phyloP scores from a whole-genome alignment of 805 yeast species.

The Metahyphopichia silvanorum region DNA sequence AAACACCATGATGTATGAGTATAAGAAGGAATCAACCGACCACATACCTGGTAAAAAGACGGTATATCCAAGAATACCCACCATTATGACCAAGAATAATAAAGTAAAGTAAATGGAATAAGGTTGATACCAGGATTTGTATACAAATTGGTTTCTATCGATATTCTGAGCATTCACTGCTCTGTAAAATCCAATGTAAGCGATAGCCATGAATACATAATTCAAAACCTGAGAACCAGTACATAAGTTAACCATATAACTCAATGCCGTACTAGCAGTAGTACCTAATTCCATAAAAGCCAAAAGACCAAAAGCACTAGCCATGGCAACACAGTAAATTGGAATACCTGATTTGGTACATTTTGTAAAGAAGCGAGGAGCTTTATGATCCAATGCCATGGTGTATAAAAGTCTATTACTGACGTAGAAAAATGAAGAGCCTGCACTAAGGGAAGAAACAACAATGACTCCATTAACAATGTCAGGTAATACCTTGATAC shows the following conservation, averaged over 20 bases:
- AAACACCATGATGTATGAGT: slow-evolving; percentile 31
- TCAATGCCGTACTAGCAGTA: slow-evolving; percentile 25
- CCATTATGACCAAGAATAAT: slow-evolving; percentile 14
- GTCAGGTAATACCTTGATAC: slow-evolving; percentile 40
- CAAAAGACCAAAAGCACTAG: slow-evolving; percentile 50
- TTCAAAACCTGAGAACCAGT: slow-evolving; percentile 39
- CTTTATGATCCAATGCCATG: slow-evolving; percentile 43
- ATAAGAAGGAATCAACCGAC: slow-evolving; percentile 28
- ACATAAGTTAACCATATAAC: slow-evolving; percentile 38
- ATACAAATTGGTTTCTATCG: slow-evolving; percentile 27
- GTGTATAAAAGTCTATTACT: slow-evolving; percentile 47
- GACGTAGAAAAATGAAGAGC: slow-evolving; percentile 46
- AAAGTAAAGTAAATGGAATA: slow-evolving; percentile 13
- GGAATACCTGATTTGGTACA: slow-evolving; percentile 48
- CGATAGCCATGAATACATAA: slow-evolving; percentile 34
- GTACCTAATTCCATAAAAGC: slow-evolving; percentile 18
- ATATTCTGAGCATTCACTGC: slow-evolving; percentile 29
- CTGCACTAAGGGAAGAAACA: slow-evolving; percentile 46
- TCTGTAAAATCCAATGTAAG: slow-evolving; percentile 33
- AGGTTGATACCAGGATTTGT: slow-evolving; percentile 31
- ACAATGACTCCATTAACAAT: slow-evolving; percentile 42
- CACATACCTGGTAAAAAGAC: slow-evolving; percentile 31
- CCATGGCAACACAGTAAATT: slow-evolving; percentile 39
- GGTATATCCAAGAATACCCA: slow-evolving; percentile 23
- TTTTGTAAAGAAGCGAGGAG: slow-evolving; percentile 39